Evolutionary conservation across 352 stramenopile species (phyloP), one percentile per base, ranked within the genome.

Genomic region (Elongisporangium anandrum): DNA sequence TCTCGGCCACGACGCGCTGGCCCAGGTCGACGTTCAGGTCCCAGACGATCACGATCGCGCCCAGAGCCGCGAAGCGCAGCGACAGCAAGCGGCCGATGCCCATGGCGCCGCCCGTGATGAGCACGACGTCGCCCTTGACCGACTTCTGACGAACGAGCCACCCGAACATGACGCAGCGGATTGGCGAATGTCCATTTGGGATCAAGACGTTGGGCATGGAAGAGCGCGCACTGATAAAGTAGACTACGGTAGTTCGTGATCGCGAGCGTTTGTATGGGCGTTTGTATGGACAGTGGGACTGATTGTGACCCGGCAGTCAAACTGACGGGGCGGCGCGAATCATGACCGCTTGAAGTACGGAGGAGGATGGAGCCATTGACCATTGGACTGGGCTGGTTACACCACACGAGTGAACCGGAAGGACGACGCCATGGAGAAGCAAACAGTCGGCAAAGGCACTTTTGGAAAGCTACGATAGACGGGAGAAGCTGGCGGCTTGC

Each of bases 51-150:
- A 81, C 62, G 20, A 68, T 22, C 21, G 73, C 69, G 20, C 67
- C 73, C 12, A 78, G 57, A 0, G 56, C 52, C 19, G 69, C 73
- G 56, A 81, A 79, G 4, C 65, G 65, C n/a, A 81, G 69, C 20
- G 69, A 61, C 26, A 81, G 24, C 34, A 81, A 62, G 39, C 73
- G 73, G 5, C 73, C 72, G 23, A 86, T 66, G 3, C 76, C 76
- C 73, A 83, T 86, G 54, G 71, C 76, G 21, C 76, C 76, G 20
- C 76, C 76, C 4, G 76, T 83, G 65, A 86, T 65, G 50, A 86
- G 69, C 54, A 86, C 72, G 22, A 86, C 69, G 20, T 83, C 8
- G 12, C 50, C 50, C 50, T 29, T 22, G 13, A 54, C 50, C 21
- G 50, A 54, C 50, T 54, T 54, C 17, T 54, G 50, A 22, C 19